Percentiles rank a stretch among this genome's conserved stretches.
Evolutionary conservation across 306 rosid species (phyloP).

Genomic region (Rosa multiflora): DNA sequence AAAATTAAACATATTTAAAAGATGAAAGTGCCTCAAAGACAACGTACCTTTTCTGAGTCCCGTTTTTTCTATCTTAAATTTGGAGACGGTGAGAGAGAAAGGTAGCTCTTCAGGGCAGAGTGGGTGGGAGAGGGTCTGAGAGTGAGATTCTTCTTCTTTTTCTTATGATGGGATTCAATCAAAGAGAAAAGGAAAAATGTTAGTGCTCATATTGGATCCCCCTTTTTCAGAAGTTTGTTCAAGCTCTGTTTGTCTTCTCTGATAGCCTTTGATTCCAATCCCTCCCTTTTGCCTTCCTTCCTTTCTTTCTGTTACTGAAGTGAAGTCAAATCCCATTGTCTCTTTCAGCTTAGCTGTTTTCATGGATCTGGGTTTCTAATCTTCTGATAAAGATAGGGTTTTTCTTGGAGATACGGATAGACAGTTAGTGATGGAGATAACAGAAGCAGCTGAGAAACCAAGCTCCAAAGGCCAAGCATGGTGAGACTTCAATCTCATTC

Average conservation of each 20-base stretch:
- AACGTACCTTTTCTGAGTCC: constrained; percentile 12
- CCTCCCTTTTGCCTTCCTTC: constrained; percentile 12
- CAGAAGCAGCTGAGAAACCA: constrained; percentile 58
- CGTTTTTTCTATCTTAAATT: constrained; percentile 14
- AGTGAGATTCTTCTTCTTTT: constrained; percentile 6
- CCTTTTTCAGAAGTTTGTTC: constrained; percentile 69
- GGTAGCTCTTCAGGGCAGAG: constrained; percentile 2
- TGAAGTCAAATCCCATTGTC: constrained; percentile 44
- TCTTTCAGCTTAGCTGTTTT: constrained; percentile 26
- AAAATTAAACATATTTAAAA: not conserved
- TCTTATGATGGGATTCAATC: constrained; percentile 44
- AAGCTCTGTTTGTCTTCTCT: constrained; percentile 69
- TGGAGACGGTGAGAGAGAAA: constrained; percentile 13
- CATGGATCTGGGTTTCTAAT: constrained; percentile 34
- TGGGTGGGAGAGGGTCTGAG: constrained; percentile 36
- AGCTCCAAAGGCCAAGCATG: constrained; percentile 93
- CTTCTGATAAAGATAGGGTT: constrained; percentile 4
- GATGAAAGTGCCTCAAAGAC: constrained; percentile 5
- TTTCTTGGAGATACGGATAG: not conserved
- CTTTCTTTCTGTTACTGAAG: constrained; percentile 24
- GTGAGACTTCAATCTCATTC: constrained; percentile 37
- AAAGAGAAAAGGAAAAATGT: constrained; percentile 17
- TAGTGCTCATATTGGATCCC: constrained; percentile 26
- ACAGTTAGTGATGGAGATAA: constrained; percentile 32
- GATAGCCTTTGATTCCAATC: constrained; percentile 64